Evolutionary conservation across 805 yeast genomes (phyloP), one percentile per base, ranked within the genome.

Genomic region (Saccharomycopsis babjevae): DNA sequence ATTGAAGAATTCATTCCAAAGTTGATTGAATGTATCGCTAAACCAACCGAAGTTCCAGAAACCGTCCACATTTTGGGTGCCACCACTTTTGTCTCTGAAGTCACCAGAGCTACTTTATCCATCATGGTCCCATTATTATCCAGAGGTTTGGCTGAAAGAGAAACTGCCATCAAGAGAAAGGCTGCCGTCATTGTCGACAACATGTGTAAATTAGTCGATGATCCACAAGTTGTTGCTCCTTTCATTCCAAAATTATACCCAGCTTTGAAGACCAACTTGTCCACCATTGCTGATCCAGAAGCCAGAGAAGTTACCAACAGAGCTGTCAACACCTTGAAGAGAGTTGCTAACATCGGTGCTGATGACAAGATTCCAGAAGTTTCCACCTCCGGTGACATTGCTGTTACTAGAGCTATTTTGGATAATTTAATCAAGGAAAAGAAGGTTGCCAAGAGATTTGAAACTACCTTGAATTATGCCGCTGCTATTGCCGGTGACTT

Each of bases 131-230:
- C 99, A 76, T 84, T 94, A 76, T 85, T 94, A 77, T 85, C 96
- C 71, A 93, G 99, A 88, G 99, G 99, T 93, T 85, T 94, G 76
- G 96, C 96, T 74, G 99, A 94, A 84, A 94, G 99, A 85, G 99
- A 94, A 74, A 94, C 99, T 70, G 83, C 97, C 71, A 94, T 94
- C 84, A 94, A 94, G 89, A 92, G 99, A 85, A 94, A 94, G 84
- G 88, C 98, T 74, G 99, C 99, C 71, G 99, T 94, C 76, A 94
- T 94, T 79, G 88, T 93, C 73, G 99, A 94, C 79, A 94, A 94
- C 96, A 94, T 94, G 99, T 94, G 99, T 89, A 94, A 94, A 82
- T 89, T 94, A 79, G 99, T 94, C 82, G 99, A 94, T 77, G 99
- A 94, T 77, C 99, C 99, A 71, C 98, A 94, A 83, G 96, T 94